Evolutionary conservation across 2,329 filamentous ascomycete species (phyloP), one percentile per base, ranked within the genome.

Genomic region (Clonostachys sp.): DNA sequence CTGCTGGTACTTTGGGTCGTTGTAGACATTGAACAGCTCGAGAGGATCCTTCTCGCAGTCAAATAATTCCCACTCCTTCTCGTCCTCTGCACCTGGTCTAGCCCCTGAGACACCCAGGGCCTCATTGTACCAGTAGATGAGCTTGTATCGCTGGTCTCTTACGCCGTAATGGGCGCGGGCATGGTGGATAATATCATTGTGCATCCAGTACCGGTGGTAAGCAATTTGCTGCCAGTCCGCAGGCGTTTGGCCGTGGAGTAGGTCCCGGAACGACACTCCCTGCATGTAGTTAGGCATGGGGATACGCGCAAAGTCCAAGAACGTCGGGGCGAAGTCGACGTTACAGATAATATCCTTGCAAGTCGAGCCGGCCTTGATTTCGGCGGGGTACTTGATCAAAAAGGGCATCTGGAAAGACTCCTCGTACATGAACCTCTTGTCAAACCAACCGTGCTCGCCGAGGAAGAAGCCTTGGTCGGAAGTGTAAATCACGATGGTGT

Each of bases 111-210:
- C 46, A 0, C 67, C 73, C 13, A 78, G 62, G 10, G 62, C 64
- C 52, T 78, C 71, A 44, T 75, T 75, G 51, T 79, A 80, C 75
- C 75, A 80, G 56, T 77, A 79, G n/a, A 79, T 80, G 4, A 80
- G 53, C 64, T 80, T 80, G 53, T 78, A 78, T 4, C 73, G 56
- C 52, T 74, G 71, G 50, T 79, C 64, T 0, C 76, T 63, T 6
- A 77, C 62, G 2, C 75, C 76, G 47, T 79, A 79, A 55, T 80
- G 76, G 0, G 75, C 75, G 49, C 71, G 70, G 0, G 71, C 72
- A 8, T 75, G 54, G 50, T 80, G 75, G 9, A 74, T 72, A 1
- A 65, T 57, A 48, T 80, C 75, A 18, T 67, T 66, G 56, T 79
- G 72, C 75, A 79, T 79, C 75, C 74, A 79, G 58, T 79, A 80